Evolutionary conservation across 768 basidiomycete genomes (phyloP).

Genomic region (Termitomyces sp.): DNA sequence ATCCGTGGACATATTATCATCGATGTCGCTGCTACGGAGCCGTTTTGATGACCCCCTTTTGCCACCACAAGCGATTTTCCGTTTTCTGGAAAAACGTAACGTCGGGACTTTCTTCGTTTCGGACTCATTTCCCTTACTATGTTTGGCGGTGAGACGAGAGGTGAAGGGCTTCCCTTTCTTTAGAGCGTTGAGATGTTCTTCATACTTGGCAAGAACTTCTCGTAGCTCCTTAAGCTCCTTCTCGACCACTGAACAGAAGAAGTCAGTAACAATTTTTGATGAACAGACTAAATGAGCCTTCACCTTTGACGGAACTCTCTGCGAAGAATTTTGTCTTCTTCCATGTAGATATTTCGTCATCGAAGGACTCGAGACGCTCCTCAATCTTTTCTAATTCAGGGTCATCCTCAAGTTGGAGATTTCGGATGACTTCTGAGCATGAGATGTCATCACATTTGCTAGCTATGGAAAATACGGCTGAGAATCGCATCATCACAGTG

Average conservation of each 20-base stretch:
- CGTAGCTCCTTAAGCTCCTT: slow-evolving; percentile 33
- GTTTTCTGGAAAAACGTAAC: slow-evolving; percentile 31
- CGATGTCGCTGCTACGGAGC: slow-evolving; percentile 25
- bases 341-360: slow-evolving; percentile 27
- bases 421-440: slow-evolving; percentile 49
- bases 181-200: slow-evolving; percentile 42
- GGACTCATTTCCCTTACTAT: not conserved
- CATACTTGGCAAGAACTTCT: slow-evolving; percentile 30
- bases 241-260: slow-evolving; percentile 28
- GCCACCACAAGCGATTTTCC: slow-evolving; percentile 39
- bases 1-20: slow-evolving; percentile 30
- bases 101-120: slow-evolving; percentile 10
- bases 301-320: slow-evolving; percentile 39
- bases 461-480: slow-evolving; percentile 24
- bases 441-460: slow-evolving; percentile 64
- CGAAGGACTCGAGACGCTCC: slow-evolving; percentile 32
- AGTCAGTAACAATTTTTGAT: not conserved
- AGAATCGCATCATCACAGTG: not conserved
- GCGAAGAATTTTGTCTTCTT: slow-evolving; percentile 37
- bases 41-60: slow-evolving; percentile 42
- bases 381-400: slow-evolving; percentile 46
- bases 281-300: not conserved
- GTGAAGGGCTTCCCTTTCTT: slow-evolving; percentile 38
- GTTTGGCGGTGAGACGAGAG: slow-evolving; percentile 33
- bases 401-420: slow-evolving; percentile 48